Conservation (phyloP, 2,329 filamentous ascomycete species). For the Mariannaea elegans region DNA sequence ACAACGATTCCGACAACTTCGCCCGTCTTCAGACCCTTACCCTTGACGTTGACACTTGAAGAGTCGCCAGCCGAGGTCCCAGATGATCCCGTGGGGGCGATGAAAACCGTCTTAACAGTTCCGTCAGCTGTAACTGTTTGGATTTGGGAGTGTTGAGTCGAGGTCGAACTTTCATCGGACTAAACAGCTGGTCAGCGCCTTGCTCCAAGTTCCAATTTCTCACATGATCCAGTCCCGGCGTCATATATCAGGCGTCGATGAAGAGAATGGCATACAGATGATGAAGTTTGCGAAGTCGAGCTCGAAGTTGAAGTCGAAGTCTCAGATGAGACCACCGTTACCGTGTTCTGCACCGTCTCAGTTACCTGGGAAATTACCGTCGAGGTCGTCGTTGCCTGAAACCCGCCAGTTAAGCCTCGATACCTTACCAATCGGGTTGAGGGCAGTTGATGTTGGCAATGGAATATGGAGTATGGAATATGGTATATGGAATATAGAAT, state of each 20-base stretch:
- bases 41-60: slow-evolving; percentile 25
- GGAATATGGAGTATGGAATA: slow-evolving; percentile 6
- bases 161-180: slow-evolving; percentile 20
- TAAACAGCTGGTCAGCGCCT: slow-evolving; percentile 28
- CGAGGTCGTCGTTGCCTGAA: slow-evolving; percentile 39
- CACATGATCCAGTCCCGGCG: slow-evolving; percentile 32
- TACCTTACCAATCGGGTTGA: slow-evolving; percentile 35
- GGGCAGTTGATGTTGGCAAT: slow-evolving; percentile 16
- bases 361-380: slow-evolving; percentile 45
- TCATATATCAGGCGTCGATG: slow-evolving; percentile 24
- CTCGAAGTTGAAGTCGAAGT: slow-evolving; percentile 36
- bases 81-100: slow-evolving; percentile 53
- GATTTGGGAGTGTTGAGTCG: slow-evolving; percentile 41
- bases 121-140: slow-evolving; percentile 66
- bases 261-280: slow-evolving; percentile 50
- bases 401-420: slow-evolving; percentile 40
- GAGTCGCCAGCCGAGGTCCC: slow-evolving; percentile 30
- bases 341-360: slow-evolving; percentile 48
- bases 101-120: slow-evolving; percentile 63
- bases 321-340: slow-evolving; percentile 37
- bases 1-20: slow-evolving; percentile 62
- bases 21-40: slow-evolving; percentile 52
- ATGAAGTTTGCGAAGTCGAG: slow-evolving; percentile 41
- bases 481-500: slow-evolving; percentile 8
- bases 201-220: slow-evolving; percentile 9